phyloP scores from a whole-genome alignment of 495 filamentous ascomycete species.

The Penicillium maclennaniae region DNA sequence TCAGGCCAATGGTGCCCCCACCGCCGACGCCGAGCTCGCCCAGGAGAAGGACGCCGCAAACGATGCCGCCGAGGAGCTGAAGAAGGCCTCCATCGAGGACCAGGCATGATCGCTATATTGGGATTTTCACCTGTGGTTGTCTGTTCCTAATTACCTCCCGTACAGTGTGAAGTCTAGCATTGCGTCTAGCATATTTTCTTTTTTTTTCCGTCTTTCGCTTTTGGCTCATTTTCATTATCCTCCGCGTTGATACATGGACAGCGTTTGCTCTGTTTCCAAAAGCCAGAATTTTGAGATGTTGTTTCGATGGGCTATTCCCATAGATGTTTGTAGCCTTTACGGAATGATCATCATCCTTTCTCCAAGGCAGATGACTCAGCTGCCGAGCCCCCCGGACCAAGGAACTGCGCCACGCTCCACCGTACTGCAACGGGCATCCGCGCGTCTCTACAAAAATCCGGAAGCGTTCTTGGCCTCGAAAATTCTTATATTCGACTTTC shows the following conservation, averaged over 20 bases:
- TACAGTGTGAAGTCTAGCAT: conserved; percentile 23
- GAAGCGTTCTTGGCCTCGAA: neutral
- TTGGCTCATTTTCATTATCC: conserved; percentile 23
- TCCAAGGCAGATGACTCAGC: conserved; percentile 6
- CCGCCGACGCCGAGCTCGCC: conserved; percentile 50
- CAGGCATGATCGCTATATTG: conserved; percentile 26
- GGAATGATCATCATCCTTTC: no score
- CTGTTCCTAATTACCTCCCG: conserved; percentile 2
- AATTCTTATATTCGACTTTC: neutral
- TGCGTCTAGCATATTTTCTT: conserved; percentile 14
- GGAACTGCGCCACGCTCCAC: conserved; percentile 20
- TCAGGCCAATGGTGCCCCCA: conserved; percentile 49
- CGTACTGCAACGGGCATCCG: conserved; percentile 11
- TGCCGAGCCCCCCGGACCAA: neutral
- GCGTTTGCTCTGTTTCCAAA: conserved; percentile 17
- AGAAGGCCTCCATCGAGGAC: conserved; percentile 58
- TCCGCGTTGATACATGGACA: conserved; percentile 21
- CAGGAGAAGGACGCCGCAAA: conserved; percentile 57
- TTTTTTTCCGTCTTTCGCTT: conserved; percentile 3
- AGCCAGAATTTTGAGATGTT: conserved; percentile 15
- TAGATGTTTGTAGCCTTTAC: no score
- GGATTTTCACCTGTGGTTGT: neutral
- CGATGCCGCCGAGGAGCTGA: conserved; percentile 55
- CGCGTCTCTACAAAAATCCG: conserved; percentile 12
- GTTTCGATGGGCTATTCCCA: neutral